Percentiles rank a stretch among this genome's conserved stretches.
phyloP scores from a whole-genome alignment of 2,329 filamentous ascomycete species.

The Zymoseptoria crescenta region DNA sequence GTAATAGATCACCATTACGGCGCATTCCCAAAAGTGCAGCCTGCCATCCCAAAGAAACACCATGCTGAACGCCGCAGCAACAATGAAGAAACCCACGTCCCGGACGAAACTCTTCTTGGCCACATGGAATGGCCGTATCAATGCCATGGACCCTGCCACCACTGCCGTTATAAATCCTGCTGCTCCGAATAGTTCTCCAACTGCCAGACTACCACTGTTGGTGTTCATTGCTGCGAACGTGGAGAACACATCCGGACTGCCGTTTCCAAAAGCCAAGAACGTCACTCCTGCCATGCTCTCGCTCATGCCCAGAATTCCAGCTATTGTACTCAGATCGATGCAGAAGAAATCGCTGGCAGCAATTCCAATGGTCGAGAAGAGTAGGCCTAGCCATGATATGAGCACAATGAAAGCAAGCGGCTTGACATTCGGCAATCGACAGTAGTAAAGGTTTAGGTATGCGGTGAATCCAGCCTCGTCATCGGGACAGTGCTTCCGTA shows the following conservation, averaged over 20 bases:
- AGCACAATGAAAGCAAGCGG: slow-evolving; percentile 73
- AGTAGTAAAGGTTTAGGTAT: slow-evolving; percentile 90
- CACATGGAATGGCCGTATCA: slow-evolving; percentile 92
- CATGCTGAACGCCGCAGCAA: slow-evolving; percentile 80
- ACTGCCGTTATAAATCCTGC: slow-evolving; percentile 95
- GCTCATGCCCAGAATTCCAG: slow-evolving; percentile 80
- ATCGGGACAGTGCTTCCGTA: slow-evolving; percentile 72
- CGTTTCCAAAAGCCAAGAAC: slow-evolving; percentile 93
- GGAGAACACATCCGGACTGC: slow-evolving; percentile 95
- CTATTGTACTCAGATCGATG: slow-evolving; percentile 89
- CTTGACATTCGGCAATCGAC: slow-evolving; percentile 56
- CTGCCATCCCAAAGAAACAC: slow-evolving; percentile 77
- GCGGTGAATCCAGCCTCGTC: slow-evolving; percentile 85
- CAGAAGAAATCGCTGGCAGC: slow-evolving; percentile 98
- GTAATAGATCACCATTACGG: slow-evolving; percentile 85
- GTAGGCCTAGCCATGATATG: slow-evolving; percentile 72
- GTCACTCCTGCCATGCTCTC: slow-evolving; percentile 95
- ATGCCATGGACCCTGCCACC: slow-evolving; percentile 91
- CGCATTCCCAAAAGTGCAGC: slow-evolving; percentile 82
- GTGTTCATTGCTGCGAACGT: slow-evolving; percentile 98
- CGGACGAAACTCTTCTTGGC: slow-evolving; percentile 82
- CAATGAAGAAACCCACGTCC: slow-evolving; percentile 86
- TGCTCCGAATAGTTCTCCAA: slow-evolving; percentile 90
- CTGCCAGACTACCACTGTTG: slow-evolving; percentile 91
- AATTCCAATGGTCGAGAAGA: slow-evolving; percentile 96